phyloP scores from a whole-genome alignment of 2,329 filamentous ascomycete species.

The Ceratocystis harringtonii region DNA sequence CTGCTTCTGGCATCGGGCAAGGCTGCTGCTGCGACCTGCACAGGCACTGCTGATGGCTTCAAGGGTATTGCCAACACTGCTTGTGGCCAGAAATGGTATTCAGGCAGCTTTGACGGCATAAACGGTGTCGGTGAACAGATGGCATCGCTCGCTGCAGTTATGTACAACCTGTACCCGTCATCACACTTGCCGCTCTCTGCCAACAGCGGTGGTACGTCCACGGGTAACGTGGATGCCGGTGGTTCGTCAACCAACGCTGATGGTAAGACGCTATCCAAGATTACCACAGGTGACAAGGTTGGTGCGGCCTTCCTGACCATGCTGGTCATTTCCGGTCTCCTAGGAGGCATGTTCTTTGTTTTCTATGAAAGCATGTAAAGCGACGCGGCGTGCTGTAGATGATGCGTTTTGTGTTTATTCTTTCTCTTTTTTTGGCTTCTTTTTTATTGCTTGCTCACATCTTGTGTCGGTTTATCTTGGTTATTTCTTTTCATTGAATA shows the following conservation, averaged over 20 bases:
- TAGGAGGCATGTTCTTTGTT: slow-evolving; percentile 37
- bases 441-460: background rate
- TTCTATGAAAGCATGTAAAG: slow-evolving; percentile 17
- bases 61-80: slow-evolving; percentile 41
- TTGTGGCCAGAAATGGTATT: slow-evolving; percentile 52
- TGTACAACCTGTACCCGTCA: slow-evolving; percentile 40
- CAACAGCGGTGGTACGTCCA: slow-evolving; percentile 43
- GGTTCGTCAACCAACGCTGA: slow-evolving; percentile 23
- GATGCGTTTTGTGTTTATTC: slow-evolving; percentile 15
- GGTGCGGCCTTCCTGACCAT: slow-evolving; percentile 43
- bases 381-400: slow-evolving; percentile 10
- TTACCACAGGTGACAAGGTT: slow-evolving; percentile 37
- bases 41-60: slow-evolving; percentile 32
- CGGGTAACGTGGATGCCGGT: slow-evolving; percentile 29
- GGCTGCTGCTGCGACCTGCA: slow-evolving; percentile 39
- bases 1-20: slow-evolving; percentile 37
- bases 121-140: slow-evolving; percentile 56
- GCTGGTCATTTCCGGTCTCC: slow-evolving; percentile 32
- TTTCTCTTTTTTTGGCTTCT: slow-evolving; percentile 8
- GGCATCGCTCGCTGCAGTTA: slow-evolving; percentile 48
- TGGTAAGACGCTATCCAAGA: slow-evolving; percentile 26
- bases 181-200: slow-evolving; percentile 34
- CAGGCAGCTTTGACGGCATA: slow-evolving; percentile 39
- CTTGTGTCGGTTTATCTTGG: background rate
- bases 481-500: background rate